These are phyloP conservation scores for Dissophora ornata DNA, from an alignment of 192 early-diverging fungal species.

Conservation along the genomic window DNA sequence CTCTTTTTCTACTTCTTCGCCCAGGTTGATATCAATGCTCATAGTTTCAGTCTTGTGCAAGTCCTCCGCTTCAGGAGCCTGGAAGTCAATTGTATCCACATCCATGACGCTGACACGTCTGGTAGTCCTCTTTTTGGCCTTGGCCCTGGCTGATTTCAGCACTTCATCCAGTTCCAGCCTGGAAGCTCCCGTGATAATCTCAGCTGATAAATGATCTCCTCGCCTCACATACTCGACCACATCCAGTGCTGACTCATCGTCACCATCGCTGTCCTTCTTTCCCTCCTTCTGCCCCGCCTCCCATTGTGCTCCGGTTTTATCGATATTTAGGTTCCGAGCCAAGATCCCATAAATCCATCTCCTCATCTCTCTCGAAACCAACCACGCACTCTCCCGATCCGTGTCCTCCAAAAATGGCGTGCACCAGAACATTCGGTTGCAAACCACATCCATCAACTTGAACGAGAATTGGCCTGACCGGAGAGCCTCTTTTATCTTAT, in stretches of 20 bases:
- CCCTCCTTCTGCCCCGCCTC: background rate
- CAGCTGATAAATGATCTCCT: slow-evolving; percentile 55
- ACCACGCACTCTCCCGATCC: slow-evolving; percentile 53
- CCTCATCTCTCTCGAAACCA: slow-evolving; percentile 53
- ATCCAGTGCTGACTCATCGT: background rate
- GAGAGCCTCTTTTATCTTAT: slow-evolving; percentile 29
- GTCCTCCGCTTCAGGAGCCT: background rate
- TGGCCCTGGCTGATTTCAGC: slow-evolving; percentile 8
- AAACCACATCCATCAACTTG: slow-evolving; percentile 58
- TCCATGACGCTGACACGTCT: slow-evolving; percentile 30
- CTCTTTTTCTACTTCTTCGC: background rate
- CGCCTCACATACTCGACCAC: slow-evolving; percentile 59
- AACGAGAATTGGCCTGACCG: slow-evolving; percentile 46
- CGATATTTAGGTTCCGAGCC: background rate
- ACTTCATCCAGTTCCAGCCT: slow-evolving; percentile 31
- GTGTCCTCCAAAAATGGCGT: slow-evolving; percentile 62
- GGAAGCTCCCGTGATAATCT: slow-evolving; percentile 32
- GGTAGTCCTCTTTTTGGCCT: background rate
- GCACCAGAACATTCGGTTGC: slow-evolving; percentile 57
- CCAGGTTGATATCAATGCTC: slow-evolving; percentile 10
- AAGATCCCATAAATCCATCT: slow-evolving; percentile 57
- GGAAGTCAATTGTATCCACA: background rate
- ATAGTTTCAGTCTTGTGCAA: slow-evolving; percentile 5
- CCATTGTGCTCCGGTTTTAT: no score
- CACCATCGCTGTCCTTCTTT: background rate